Conservation (phyloP, 225 moss, liverwort and hornwort genomes). For the Takakia lepidozioides region DNA sequence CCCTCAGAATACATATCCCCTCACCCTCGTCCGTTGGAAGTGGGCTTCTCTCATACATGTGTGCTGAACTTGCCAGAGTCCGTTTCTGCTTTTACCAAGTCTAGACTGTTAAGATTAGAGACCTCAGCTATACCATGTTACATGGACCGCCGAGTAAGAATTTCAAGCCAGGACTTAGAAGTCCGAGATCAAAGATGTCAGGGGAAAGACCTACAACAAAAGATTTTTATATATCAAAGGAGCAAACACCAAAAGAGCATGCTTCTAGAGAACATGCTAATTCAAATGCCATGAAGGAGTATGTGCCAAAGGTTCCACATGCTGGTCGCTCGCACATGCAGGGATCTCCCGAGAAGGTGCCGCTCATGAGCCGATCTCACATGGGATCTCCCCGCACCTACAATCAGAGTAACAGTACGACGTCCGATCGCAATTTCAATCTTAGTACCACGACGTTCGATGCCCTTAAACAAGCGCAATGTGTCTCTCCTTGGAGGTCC, state of each 20-base stretch:
- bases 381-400: constrained; percentile 1
- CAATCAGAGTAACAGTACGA: not conserved
- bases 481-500: constrained; percentile 13
- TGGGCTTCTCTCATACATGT: too few relatives aligned
- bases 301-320: constrained; percentile 3
- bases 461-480: constrained; percentile 6
- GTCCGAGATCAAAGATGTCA: constrained; percentile 1
- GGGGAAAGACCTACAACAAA: not conserved
- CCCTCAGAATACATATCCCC: too few relatives aligned
- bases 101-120: too few relatives aligned
- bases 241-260: not conserved
- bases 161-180: too few relatives aligned
- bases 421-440: constrained; percentile 6
- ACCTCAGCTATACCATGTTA: too few relatives aligned
- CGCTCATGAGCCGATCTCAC: not conserved
- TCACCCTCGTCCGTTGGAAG: too few relatives aligned
- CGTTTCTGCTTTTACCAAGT: too few relatives aligned
- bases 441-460: constrained; percentile 4
- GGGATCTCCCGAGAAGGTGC: not conserved
- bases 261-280: not conserved
- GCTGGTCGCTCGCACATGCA: not conserved
- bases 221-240: not conserved
- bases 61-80: too few relatives aligned
- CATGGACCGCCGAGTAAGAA: constrained; percentile 9
- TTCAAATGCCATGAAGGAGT: constrained; percentile 2